Evolutionary conservation across 345 rosid species (phyloP), one percentile per base, ranked within the genome.

Genomic region (Camelina neglecta): DNA sequence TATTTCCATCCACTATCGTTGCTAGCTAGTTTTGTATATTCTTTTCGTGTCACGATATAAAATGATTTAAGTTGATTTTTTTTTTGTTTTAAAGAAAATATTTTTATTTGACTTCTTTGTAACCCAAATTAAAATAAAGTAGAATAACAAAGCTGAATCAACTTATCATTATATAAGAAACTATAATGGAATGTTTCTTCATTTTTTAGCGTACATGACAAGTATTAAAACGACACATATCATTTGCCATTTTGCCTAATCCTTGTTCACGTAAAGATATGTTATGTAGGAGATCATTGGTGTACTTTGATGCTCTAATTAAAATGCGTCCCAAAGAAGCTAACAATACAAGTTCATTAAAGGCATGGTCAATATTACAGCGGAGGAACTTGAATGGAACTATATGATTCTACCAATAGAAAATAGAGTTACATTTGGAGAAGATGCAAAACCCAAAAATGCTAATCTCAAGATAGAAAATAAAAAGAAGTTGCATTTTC

Each of bases 401-500:
- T 2, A 33, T 63, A 36, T 24, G 26, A 23, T 39, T 65, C 64
- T 29, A 16, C 80, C 65, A 76, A 69, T 76, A 61, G 53, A 24
- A 35, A 61, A 35, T 23, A 70, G 71, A 55, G 41, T 44, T 68
- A n/a, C 65, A 56, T 45, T 26, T 11, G 23, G 10, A 69, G 23
- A 69, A 39, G 36, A 15, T 9, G 2, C 50, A 44, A 75, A 69
- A 45, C 16, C 62, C 21, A 64, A 65, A 71, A 71, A 35, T 66
- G 51, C 50, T 60, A 51, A 66, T 60, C 73, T 66, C 77, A 59
- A 78, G 69, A 67, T 2, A 29, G 16, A 49, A 10, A 16, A 65
- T 65, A 39, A 66, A 21, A 9, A 10, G 6, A 63, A 57, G 76
- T 71, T 71, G 67, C 83, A 79, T 53, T 84, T 79, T 83, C 86